Percentiles rank a stretch among this genome's conserved stretches.
Evolutionary conservation across 1,139 yeast species (phyloP).

Genomic region (Kodamaea anthophila): DNA sequence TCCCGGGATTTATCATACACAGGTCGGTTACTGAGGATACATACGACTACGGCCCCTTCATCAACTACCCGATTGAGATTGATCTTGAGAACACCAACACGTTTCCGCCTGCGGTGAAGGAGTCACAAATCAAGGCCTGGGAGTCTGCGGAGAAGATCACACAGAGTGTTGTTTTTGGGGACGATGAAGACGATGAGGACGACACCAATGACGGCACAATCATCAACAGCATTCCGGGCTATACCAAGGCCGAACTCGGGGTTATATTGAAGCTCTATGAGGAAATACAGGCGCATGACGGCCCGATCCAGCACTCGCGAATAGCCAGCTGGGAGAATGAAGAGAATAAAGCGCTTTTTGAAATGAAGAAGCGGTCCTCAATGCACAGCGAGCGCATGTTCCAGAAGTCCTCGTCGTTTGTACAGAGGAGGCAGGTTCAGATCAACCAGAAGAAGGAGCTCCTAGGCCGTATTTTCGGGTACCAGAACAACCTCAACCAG

Average conservation of each 20-base stretch:
- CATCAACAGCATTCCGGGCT: conserved; percentile 35
- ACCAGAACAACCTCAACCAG: conserved; percentile 32
- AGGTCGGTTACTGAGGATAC: conserved; percentile 15
- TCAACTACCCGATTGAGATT: conserved; percentile 17
- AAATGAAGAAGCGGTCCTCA: conserved; percentile 29
- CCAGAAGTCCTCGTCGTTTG: conserved; percentile 29
- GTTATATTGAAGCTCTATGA: conserved; percentile 14
- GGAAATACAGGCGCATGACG: conserved; percentile 9
- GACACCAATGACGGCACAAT: conserved; percentile 11
- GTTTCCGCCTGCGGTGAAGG: conserved; percentile 17
- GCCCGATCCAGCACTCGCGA: conserved; percentile 4
- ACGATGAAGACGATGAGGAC: conserved; percentile 17
- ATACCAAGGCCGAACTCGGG: conserved; percentile 32
- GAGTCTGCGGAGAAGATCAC: conserved; percentile 40
- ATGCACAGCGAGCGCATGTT: conserved; percentile 29
- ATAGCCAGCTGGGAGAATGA: conserved; percentile 11
- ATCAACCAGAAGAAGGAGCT: conserved; percentile 38
- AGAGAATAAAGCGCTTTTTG: conserved; percentile 26
- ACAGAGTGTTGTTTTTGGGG: conserved; percentile 31
- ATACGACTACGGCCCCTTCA: conserved; percentile 21
- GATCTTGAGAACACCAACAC: conserved; percentile 17
- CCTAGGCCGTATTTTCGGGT: conserved; percentile 34
- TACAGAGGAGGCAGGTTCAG: conserved; percentile 37
- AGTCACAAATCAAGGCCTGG: conserved; percentile 43
- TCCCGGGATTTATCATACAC: conserved; percentile 15